Conservation (phyloP, 306 rosid genomes). For the Clitoria ternatea region DNA sequence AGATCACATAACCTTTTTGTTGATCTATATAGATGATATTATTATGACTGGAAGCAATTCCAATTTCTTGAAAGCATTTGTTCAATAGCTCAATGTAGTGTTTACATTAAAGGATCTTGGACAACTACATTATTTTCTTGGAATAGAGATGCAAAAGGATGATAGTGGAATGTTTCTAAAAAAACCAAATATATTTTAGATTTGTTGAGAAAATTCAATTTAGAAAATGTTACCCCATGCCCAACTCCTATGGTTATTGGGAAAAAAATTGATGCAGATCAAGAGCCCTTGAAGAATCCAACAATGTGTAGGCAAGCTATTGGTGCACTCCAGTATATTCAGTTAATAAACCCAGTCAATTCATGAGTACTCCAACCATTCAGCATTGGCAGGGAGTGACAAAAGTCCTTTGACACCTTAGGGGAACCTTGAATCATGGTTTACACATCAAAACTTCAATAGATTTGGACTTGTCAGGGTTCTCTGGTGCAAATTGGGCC, state of each 20-base stretch:
- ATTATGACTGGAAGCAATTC: neutral
- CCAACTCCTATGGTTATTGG: too few species aligned
- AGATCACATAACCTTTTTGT: neutral
- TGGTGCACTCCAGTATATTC: neutral
- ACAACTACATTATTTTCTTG: neutral
- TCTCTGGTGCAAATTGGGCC: neutral
- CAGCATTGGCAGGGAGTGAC: neutral
- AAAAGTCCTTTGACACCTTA: neutral
- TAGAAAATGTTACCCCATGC: too few species aligned
- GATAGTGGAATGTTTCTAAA: neutral
- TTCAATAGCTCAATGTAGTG: neutral
- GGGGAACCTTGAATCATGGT: too few species aligned
- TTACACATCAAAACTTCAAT: neutral
- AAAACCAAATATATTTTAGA: neutral
- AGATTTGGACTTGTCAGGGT: neutral
- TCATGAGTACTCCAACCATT: neutral
- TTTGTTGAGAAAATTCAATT: too few species aligned
- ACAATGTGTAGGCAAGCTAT: rapidly evolving
- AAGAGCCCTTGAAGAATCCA: neutral
- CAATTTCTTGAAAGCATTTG: neutral
- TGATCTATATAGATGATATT: neutral
- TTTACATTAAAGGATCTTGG: neutral
- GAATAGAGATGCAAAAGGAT: neutral
- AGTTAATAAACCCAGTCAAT: neutral
- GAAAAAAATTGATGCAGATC: too few species aligned